Percentiles rank a stretch among this genome's conserved stretches.
These are phyloP conservation scores for Cryptosporidium felis DNA, from an alignment of 169 alveolate species.

Conservation along the genomic window DNA sequence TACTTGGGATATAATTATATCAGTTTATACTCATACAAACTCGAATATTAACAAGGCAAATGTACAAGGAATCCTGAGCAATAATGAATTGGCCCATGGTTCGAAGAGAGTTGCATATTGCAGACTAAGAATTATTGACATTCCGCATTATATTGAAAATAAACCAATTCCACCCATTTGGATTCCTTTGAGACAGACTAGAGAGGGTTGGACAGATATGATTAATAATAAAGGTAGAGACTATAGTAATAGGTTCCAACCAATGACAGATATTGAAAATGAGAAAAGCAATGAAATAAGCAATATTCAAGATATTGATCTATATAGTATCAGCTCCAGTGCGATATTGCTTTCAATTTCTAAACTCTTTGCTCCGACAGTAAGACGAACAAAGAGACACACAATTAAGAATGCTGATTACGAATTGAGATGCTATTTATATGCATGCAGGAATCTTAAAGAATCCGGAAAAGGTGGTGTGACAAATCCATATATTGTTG, in stretches of 20 bases:
- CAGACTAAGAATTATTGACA: slow-evolving; percentile 76
- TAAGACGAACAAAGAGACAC: slow-evolving; percentile 54
- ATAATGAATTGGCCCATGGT: slow-evolving; percentile 27
- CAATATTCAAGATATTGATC: slow-evolving; percentile 36
- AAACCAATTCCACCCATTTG: slow-evolving; percentile 83
- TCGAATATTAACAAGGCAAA: neutral
- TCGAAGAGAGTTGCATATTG: slow-evolving; percentile 78
- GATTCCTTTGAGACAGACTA: slow-evolving; percentile 82
- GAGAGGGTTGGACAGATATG: slow-evolving; percentile 78
- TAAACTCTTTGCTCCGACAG: slow-evolving; percentile 14
- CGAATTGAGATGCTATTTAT: slow-evolving; percentile 86
- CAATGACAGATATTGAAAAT: neutral
- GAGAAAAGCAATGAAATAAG: neutral
- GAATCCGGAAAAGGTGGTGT: slow-evolving; percentile 76
- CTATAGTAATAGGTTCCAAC: neutral
- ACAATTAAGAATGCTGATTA: slow-evolving; percentile 76
- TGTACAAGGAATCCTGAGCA: slow-evolving; percentile 12
- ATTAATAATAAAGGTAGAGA: slow-evolving; percentile 70
- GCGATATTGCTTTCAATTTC: slow-evolving; percentile 41
- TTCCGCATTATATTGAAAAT: slow-evolving; percentile 80
- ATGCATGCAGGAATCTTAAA: slow-evolving; percentile 80
- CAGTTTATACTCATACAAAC: slow-evolving; percentile 37
- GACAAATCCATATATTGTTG: slow-evolving; percentile 82
- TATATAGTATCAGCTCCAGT: slow-evolving; percentile 62
- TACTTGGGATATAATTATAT: slow-evolving; percentile 62